A percentile compares a stretch with the other conserved stretches of the same genome.
Evolutionary conservation across 768 basidiomycete genomes (phyloP).

Genomic region (Trametes sanguinea): DNA sequence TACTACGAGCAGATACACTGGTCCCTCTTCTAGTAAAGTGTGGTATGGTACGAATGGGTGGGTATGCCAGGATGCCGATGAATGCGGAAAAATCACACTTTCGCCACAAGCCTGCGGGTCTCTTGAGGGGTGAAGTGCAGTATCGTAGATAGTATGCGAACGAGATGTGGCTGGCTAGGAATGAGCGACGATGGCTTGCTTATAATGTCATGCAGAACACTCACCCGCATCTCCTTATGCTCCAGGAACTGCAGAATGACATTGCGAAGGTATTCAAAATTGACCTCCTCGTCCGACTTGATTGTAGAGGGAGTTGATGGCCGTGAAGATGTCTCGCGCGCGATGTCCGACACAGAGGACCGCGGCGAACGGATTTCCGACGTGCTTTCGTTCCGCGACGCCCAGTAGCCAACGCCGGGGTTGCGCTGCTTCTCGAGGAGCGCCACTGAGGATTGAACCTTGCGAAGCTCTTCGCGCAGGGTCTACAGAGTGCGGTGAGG

Average conservation of each 20-base stretch:
- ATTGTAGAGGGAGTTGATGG: slow-evolving; percentile 34
- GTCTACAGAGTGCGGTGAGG: slow-evolving; percentile 48
- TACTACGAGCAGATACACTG: neutral
- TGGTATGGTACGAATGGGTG: slow-evolving; percentile 2
- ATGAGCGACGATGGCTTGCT: slow-evolving; percentile 7
- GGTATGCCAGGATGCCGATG: neutral
- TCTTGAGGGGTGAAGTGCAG: slow-evolving; percentile 95
- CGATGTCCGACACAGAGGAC: slow-evolving; percentile 44
- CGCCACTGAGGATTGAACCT: slow-evolving; percentile 91
- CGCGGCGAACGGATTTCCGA: slow-evolving; percentile 39
- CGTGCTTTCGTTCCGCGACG: slow-evolving; percentile 43
- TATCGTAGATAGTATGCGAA: slow-evolving; percentile 90
- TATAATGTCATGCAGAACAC: slow-evolving; percentile 32
- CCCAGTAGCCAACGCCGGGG: slow-evolving; percentile 94
- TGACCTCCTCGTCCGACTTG: slow-evolving; percentile 86
- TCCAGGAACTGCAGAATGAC: slow-evolving; percentile 97
- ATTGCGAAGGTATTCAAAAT: slow-evolving; percentile 93
- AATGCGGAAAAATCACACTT: slow-evolving; percentile 50
- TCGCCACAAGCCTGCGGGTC: slow-evolving; percentile 83
- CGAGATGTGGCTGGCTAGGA: slow-evolving; percentile 71
- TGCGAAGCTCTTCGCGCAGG: slow-evolving; percentile 90
- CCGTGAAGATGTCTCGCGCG: slow-evolving; percentile 34
- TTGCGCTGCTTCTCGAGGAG: slow-evolving; percentile 88
- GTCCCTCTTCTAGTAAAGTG: neutral
- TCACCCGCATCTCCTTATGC: slow-evolving; percentile 96